Base-by-base conservation (phyloP, 208 protist species). In the Acanthamoeba royreba region DNA sequence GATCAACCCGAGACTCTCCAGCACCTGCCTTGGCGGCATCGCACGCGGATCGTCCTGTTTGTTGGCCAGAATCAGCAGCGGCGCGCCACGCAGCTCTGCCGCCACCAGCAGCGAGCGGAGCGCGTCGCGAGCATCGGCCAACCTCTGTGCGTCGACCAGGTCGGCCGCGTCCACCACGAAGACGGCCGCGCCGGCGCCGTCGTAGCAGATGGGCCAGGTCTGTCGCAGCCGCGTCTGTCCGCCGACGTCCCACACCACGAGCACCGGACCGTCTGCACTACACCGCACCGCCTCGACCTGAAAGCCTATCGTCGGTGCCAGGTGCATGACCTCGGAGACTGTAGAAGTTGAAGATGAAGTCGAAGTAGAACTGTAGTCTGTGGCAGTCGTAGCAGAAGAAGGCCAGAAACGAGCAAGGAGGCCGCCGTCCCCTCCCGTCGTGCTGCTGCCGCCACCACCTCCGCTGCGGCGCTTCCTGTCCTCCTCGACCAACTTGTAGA, bases 231-330 rank as follows among this genome's bases (percentile, higher is more conserved):
- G 74, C 7, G 72, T 58, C 45, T 92, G 81, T 19, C 94, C 95
- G 31, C 94, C 58, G 9, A 96, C 92, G 66, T 96, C 94, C 83
- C 94, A 95, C 69, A 81, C 69, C 33, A 42, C 69, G 22, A 81
- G 69, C 17, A 81, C 38, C 15, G 69, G 69, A 31, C 69, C 69
- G 15, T 22, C 40, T 17, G 7, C 38, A n/a, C 69, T 42, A 35
- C 69, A 99, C 92, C 98, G 95, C 31, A 99, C 97, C 28, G 97
- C 97, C 61, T 97, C 96, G 22, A 97, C 97, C 58, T 97, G 97
- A 74, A 98, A 97, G 69, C 87, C 87, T 1, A 92, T 74, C 4
- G 87, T 92, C 31, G 87, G 87, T 15, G 46, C n/a, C 1, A 55
- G 22, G 53, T 31, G 66, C 98, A 93, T 42, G 43, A 93, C 22